These are phyloP conservation scores for Annulohypoxylon stygium DNA, from an alignment of 495 filamentous ascomycete genomes.

Conservation along the genomic window DNA sequence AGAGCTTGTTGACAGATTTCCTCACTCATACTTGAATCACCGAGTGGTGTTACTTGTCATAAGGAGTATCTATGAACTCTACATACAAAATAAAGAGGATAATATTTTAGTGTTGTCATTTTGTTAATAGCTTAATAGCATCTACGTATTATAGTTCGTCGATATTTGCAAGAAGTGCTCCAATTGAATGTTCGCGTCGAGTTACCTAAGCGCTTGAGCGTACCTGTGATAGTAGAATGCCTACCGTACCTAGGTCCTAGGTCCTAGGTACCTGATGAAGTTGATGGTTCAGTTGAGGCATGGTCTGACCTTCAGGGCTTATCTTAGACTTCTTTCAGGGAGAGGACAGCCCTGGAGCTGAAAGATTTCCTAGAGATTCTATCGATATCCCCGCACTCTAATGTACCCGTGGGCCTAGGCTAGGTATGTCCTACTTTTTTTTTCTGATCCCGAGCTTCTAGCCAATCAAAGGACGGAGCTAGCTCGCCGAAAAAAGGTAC, in stretches of 20 bases:
- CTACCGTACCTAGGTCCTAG: too few relatives aligned
- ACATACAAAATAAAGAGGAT: not conserved
- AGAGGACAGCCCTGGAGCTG: not conserved
- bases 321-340: constrained; percentile 17
- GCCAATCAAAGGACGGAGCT: constrained; percentile 41
- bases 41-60: not conserved
- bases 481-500: constrained; percentile 42
- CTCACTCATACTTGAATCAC: constrained; percentile 11
- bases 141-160: not conserved
- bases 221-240: too few relatives aligned
- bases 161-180: too few relatives aligned
- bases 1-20: constrained; percentile 41
- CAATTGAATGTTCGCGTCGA: too few relatives aligned
- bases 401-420: constrained; percentile 26
- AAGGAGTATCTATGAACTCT: not conserved
- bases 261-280: not conserved
- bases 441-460: constrained; percentile 27
- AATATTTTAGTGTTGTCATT: too few relatives aligned
- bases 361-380: constrained; percentile 36
- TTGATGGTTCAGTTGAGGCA: not conserved
- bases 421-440: constrained; percentile 8
- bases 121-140: not conserved
- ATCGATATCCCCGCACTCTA: constrained; percentile 42
- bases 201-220: too few relatives aligned
- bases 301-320: not conserved